Conservation (phyloP, 2,329 filamentous ascomycete species). For the Botrytis cinerea region DNA sequence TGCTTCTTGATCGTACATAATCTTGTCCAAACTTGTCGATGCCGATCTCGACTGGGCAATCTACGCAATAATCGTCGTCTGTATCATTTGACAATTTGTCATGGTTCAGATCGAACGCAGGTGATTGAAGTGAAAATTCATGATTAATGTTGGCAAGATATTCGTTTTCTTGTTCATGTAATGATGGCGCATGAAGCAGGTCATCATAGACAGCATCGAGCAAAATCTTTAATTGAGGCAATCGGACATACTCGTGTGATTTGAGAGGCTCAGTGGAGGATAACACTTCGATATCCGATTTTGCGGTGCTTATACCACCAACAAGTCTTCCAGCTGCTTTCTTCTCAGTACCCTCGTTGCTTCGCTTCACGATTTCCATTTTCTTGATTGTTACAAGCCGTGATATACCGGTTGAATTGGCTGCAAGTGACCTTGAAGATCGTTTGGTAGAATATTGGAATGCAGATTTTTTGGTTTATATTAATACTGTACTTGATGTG, state of each 20-base stretch:
- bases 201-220: neutral
- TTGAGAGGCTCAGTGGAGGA: neutral
- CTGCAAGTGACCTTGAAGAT: neutral
- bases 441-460: neutral
- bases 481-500: neutral
- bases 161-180: neutral
- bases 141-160: neutral
- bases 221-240: rapidly evolving
- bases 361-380: neutral
- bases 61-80: neutral
- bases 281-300: neutral
- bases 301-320: neutral
- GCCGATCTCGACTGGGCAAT: neutral
- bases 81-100: neutral
- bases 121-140: neutral
- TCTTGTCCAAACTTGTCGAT: too few relatives aligned
- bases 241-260: neutral
- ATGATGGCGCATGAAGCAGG: neutral
- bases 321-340: neutral
- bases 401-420: neutral
- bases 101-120: neutral
- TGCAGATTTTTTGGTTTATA: neutral
- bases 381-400: neutral
- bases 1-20: neutral
- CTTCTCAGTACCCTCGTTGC: neutral